These are phyloP conservation scores for Priceomyces medius DNA, from an alignment of 805 yeast species.

Conservation along the genomic window DNA sequence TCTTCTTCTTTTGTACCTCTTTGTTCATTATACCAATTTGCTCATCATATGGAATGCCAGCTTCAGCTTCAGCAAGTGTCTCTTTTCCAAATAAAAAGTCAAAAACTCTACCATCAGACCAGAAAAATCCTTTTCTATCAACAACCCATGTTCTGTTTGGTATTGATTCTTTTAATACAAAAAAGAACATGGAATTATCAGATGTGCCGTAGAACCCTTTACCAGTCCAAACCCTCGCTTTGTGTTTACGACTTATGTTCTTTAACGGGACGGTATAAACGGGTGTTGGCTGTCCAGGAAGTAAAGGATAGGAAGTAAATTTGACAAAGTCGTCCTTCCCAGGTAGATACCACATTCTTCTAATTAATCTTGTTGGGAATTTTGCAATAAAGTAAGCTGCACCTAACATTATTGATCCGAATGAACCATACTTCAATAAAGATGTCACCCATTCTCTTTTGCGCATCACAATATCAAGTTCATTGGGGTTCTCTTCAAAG, in stretches of 20 bases:
- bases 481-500: slow-evolving; percentile 52
- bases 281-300: slow-evolving; percentile 78
- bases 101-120: slow-evolving; percentile 89
- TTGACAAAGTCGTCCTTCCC: slow-evolving; percentile 54
- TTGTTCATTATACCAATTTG: slow-evolving; percentile 49
- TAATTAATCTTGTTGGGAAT: slow-evolving; percentile 67
- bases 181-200: slow-evolving; percentile 70
- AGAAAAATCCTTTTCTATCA: slow-evolving; percentile 84
- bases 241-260: slow-evolving; percentile 52
- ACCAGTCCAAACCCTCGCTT: slow-evolving; percentile 79
- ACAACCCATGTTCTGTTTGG: slow-evolving; percentile 63
- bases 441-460: slow-evolving; percentile 38
- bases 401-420: slow-evolving; percentile 26
- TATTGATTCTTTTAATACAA: slow-evolving; percentile 62
- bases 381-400: slow-evolving; percentile 30
- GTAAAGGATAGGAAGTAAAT: slow-evolving; percentile 70
- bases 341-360: slow-evolving; percentile 78
- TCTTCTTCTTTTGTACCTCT: slow-evolving; percentile 48
- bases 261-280: slow-evolving; percentile 64
- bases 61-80: slow-evolving; percentile 71
- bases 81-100: slow-evolving; percentile 82
- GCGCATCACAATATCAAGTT: slow-evolving; percentile 42
- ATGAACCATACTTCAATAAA: slow-evolving; percentile 25
- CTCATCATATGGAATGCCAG: slow-evolving; percentile 62
- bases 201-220: slow-evolving; percentile 84